phyloP scores from a whole-genome alignment of 1,139 yeast species.

The Candida tetrigidarum region DNA sequence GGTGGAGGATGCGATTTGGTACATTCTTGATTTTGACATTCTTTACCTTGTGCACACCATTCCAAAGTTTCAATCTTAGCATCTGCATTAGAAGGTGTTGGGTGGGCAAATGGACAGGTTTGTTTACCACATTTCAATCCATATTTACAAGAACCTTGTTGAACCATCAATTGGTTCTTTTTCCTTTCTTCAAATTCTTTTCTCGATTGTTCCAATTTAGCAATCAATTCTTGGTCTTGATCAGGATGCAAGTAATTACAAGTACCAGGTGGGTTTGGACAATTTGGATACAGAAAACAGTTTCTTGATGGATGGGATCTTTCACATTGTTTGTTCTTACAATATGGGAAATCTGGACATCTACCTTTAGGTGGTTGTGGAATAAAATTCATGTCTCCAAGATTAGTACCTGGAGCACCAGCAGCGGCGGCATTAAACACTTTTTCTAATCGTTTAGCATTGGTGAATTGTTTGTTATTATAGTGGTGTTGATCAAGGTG shows the following conservation, averaged over 20 bases:
- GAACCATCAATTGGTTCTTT: slow-evolving; percentile 23
- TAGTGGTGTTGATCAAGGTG: slow-evolving; percentile 21
- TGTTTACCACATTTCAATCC: slow-evolving; percentile 77
- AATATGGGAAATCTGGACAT: slow-evolving; percentile 80
- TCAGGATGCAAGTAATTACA: slow-evolving; percentile 85
- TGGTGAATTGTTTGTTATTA: slow-evolving; percentile 24
- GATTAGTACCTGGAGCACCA: slow-evolving; percentile 8
- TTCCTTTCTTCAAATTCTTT: slow-evolving; percentile 51
- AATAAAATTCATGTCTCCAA: slow-evolving; percentile 23
- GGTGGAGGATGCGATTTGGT: slow-evolving; percentile 84
- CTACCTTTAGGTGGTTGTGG: slow-evolving; percentile 60
- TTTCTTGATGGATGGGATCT: slow-evolving; percentile 80
- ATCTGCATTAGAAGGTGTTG: slow-evolving; percentile 80
- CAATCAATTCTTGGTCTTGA: slow-evolving; percentile 75
- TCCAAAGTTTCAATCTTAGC: slow-evolving; percentile 69
- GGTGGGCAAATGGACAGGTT: slow-evolving; percentile 87
- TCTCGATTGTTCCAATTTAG: slow-evolving; percentile 63
- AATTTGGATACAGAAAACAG: slow-evolving; percentile 79
- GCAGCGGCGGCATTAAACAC: slow-evolving; percentile 28
- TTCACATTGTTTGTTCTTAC: slow-evolving; percentile 67
- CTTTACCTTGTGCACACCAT: slow-evolving; percentile 78
- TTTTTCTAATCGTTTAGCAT: slow-evolving; percentile 43
- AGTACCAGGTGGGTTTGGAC: slow-evolving; percentile 80
- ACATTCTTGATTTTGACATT: slow-evolving; percentile 65
- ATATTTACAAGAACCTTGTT: slow-evolving; percentile 62